phyloP scores from a whole-genome alignment of 306 rosid species.

The Benincasa hispida region DNA sequence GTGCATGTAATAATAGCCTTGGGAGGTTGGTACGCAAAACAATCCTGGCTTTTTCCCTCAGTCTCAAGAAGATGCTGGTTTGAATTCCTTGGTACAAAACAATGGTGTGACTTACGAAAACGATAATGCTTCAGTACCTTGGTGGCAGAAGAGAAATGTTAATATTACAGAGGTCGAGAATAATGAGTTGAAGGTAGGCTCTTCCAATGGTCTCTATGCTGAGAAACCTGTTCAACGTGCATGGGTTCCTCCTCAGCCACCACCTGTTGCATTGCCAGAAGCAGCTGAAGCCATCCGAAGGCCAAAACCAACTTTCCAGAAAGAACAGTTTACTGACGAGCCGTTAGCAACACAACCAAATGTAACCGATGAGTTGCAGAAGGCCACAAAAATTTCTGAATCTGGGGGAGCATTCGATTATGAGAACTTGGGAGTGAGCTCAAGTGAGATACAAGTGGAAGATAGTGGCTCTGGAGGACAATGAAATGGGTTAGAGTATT shows the following conservation, averaged over 20 bases:
- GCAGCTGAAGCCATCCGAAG: constrained; percentile 94
- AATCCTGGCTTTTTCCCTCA: constrained; percentile 32
- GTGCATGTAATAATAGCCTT: constrained; percentile 43
- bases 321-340: constrained; percentile 35
- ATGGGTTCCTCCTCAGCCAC: constrained; percentile 99
- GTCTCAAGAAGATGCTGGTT: constrained; percentile 32
- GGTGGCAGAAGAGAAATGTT: constrained; percentile 67
- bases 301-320: constrained; percentile 48
- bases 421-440: constrained; percentile 18
- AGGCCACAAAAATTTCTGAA: constrained; percentile 34
- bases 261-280: constrained; percentile 66
- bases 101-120: constrained; percentile 23
- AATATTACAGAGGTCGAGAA: constrained; percentile 53
- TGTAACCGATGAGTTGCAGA: constrained; percentile 32
- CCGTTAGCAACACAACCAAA: constrained; percentile 29
- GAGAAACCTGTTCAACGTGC: constrained; percentile 29
- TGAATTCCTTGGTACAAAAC: constrained; percentile 26
- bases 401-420: constrained; percentile 38
- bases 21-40: constrained; percentile 56
- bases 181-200: constrained; percentile 34
- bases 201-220: constrained; percentile 17
- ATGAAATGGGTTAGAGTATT: background rate
- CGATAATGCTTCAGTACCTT: constrained; percentile 38
- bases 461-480: background rate
- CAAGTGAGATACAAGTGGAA: constrained; percentile 42